phyloP scores from a whole-genome alignment of 169 alveolate species.

The Amoebophrya sp. region DNA sequence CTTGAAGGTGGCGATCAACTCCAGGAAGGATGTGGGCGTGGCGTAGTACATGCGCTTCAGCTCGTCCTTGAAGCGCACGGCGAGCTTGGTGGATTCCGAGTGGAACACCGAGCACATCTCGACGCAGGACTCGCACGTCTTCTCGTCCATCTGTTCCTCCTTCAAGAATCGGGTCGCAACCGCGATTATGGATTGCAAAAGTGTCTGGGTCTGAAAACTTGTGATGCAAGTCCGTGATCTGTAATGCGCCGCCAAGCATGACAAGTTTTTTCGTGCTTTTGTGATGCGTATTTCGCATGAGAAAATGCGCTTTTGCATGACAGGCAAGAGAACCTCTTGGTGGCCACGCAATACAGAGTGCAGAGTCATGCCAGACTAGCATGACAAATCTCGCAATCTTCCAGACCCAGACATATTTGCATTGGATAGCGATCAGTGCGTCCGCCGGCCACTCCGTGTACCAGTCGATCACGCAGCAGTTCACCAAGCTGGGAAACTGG shows the following conservation, averaged over 20 bases:
- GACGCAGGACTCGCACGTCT: constrained; percentile 54
- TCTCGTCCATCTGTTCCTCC: constrained; percentile 66
- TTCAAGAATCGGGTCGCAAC: constrained; percentile 74
- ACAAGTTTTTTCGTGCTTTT: too few relatives aligned
- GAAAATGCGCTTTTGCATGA: too few relatives aligned
- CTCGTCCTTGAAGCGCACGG: constrained; percentile 64
- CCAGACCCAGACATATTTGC: too few relatives aligned
- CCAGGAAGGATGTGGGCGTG: constrained; percentile 82
- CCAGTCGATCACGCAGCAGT: constrained; percentile 73
- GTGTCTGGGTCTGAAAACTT: too few relatives aligned
- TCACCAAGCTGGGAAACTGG: constrained; percentile 57
- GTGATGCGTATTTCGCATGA: too few relatives aligned
- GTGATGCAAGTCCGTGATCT: too few relatives aligned
- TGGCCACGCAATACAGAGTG: too few relatives aligned
- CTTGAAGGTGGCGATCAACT: constrained; percentile 75
- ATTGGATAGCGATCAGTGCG: constrained; percentile 77
- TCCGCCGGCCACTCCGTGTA: constrained; percentile 87
- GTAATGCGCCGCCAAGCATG: too few relatives aligned
- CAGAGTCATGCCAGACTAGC: too few relatives aligned
- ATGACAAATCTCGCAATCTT: too few relatives aligned
- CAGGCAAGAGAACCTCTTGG: too few relatives aligned
- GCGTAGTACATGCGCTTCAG: constrained; percentile 73
- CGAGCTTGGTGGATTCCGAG: constrained; percentile 60
- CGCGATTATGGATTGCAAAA: too few relatives aligned
- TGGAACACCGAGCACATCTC: constrained; percentile 75